These are phyloP conservation scores for Hylodesmum podocarpum DNA, from an alignment of 306 rosid species.

Conservation along the genomic window DNA sequence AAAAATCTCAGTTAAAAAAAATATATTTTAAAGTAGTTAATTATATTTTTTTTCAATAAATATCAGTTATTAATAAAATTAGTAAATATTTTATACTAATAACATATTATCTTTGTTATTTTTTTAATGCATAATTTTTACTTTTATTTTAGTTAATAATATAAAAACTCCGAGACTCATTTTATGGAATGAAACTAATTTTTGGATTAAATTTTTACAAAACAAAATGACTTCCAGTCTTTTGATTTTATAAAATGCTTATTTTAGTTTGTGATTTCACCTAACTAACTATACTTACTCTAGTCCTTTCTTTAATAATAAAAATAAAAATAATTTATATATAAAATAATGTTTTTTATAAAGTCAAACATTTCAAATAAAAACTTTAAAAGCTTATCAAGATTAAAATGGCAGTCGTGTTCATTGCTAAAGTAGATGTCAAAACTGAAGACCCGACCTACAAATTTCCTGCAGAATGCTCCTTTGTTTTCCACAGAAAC, in stretches of 20 bases:
- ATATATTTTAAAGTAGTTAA: too few relatives aligned
- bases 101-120: background rate
- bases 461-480: background rate
- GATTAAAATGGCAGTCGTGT: background rate
- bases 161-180: too few relatives aligned
- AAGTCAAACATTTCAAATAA: background rate
- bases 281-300: background rate
- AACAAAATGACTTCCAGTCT: too few relatives aligned
- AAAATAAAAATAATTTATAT: too few relatives aligned
- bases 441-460: background rate
- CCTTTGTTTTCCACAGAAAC: background rate
- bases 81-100: background rate
- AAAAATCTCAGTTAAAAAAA: too few relatives aligned
- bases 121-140: background rate
- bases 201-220: too few relatives aligned
- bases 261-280: background rate
- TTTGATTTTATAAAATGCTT: background rate
- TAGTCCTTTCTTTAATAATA: background rate
- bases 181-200: too few relatives aligned
- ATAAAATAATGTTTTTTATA: too few relatives aligned
- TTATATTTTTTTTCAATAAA: too few relatives aligned
- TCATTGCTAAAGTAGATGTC: conserved; percentile 27
- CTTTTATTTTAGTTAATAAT: background rate
- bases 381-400: background rate
- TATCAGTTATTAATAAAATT: too few relatives aligned